Evolutionary conservation across 257 asterid genomes (phyloP), one percentile per base, ranked within the genome.

Genomic region (Solanum verrucosum): DNA sequence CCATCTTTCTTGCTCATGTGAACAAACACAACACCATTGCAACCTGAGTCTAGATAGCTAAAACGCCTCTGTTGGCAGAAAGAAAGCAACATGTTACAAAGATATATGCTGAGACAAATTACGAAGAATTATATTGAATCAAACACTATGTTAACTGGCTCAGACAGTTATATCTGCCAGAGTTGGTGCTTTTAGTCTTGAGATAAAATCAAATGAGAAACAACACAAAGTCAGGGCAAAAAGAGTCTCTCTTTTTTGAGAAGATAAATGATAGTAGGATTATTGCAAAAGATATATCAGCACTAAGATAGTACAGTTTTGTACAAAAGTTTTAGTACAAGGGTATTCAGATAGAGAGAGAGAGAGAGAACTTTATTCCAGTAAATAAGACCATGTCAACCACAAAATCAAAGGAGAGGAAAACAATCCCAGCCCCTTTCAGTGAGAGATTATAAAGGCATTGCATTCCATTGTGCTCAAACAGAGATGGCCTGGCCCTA

Each of bases 1-100:
- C 95, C 96, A 73, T 94, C 98, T 89, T 78, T 94, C 92, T 93
- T 94, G 37, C 95, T 95, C 99, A 97, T 95, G 93, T 94, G 99
- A 90, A 97, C 89, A 88, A 97, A 95, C 85, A 92, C 87, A 86
- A 97, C 98, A 86, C 99, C 99, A 83, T 97, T 97, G 91, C 99
- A 96, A 46, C 99, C 99, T 3, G 99, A 91, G 88, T 94, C 99
- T 5, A 97, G 98, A 88, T 92, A 93, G 90, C 88, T 91, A 88
- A 97, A 97, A 83, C 95, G 96, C 92, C 99, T 94, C 98, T 95
- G 96, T 88, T 89, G 44, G 88, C 18, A 35, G 21, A 74, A 81
- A 29, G 46, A 82, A 82, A 49, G 42, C 31, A 82, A 49, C 11
- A 21, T 49, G n/a, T 82, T 49, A 82, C 71, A 10, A 20, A 49